Evolutionary conservation across 1,284 basidiomycete genomes (phyloP), one percentile per base, ranked within the genome.

Genomic region (Marasmius fiardii): DNA sequence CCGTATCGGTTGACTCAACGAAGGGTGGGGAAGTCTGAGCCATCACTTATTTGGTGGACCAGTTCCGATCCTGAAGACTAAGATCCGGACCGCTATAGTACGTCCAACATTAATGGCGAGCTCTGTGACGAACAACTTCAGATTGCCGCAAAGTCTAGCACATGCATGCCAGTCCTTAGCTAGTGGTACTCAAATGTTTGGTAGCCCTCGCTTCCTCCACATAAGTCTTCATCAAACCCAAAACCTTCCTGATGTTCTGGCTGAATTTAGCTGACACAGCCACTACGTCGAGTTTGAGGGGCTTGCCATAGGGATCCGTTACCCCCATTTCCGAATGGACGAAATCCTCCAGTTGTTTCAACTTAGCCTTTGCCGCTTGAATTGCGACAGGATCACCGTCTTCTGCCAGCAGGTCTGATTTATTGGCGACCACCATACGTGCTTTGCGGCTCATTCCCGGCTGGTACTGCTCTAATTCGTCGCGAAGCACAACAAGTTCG

Each of bases 371-470:
- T 1, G 88, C 88, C 47, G 78, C 77, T 45, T 76, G 71, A 1
- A 85, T 77, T 3, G 77, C 76, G 18, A 72, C 64, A 8, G 61
- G 58, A 52, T 79, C 71, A 23, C 74, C 79, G 43, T 76, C 74
- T 2, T 68, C 74, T 12, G 73, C 84, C 16, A 95, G 79, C 43
- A 91, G 68, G 71, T 99, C 96, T 0, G 93, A 95, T 72, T 99
- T 98, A 78, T 98, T 99, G 18, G 94, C 91, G 21, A 98, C 78
- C 24, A 99, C 88, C 65, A 96, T 76, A 24, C 87, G 79, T 10
- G 83, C 91, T 61, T 90, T 88, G 18, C 71, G 66, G 60, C 88
- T 89, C 74, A 98, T 83, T 1, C 91, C 92, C 1, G 79, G 72
- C 66, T 92, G 83, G 71, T 97, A 95, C 57, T 82, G 85, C 65